Evolutionary conservation across 192 early-diverging fungal species (phyloP), one percentile per base, ranked within the genome.

Genomic region (Allomyces macrogynus): DNA sequence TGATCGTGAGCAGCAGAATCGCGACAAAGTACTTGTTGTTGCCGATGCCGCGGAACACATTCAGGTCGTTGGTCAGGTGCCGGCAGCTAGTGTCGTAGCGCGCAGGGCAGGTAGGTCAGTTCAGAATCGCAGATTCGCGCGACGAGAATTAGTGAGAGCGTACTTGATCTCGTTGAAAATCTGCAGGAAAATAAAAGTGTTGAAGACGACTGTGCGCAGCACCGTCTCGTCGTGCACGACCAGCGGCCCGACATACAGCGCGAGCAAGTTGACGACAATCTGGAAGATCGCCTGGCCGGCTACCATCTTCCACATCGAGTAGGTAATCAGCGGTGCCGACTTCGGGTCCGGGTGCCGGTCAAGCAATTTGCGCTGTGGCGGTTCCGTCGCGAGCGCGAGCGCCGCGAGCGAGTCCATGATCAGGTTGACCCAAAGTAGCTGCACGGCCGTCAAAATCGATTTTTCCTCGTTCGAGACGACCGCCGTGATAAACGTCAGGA

Each of bases 401-500:
- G 97, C 92, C 3, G 97, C 97, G 71, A 99, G 80, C 0, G 93
- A 93, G 78, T 99, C 95, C 97, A 99, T 99, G 60, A 99, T 97
- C 68, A 99, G 76, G 74, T 99, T 99, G 61, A 99, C 90, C 95
- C 95, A 99, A 63, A 99, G 76, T 61, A 99, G 71, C 74, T 99
- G 97, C 0, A 97, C 88, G 22, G 95, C 95, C 0, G 90, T 91
- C 67, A 99, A 78, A n/a, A 90, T 90, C 1, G 93, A 84, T 57
- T 81, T 77, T 69, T 92, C 81, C 10, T 78, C 69, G 20, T 65
- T 65, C 60, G 81, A 82, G 4, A 75, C 73, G 0, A 90, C 75
- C 24, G 88, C 83, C 0, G 88, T 86, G 22, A 92, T 76, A 69
- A 92, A 85, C 0, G 88, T 86, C 64, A 92, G 72, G 9, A 89